Evolutionary conservation across 495 filamentous ascomycete species (phyloP).

Genomic region (Eremomyces bilateralis): DNA sequence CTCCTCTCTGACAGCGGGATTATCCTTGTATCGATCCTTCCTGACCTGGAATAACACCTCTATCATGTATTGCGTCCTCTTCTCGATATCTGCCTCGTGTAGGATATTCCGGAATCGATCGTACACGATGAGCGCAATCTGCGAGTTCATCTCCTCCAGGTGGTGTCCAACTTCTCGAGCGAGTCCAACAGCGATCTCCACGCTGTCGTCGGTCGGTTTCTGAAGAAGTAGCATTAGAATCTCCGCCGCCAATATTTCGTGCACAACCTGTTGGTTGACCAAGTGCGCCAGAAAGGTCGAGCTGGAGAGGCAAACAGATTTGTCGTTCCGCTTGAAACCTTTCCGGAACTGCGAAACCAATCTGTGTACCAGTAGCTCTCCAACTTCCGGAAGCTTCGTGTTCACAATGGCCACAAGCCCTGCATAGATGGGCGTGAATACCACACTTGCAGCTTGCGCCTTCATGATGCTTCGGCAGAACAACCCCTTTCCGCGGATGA

Average conservation of each 20-base stretch:
- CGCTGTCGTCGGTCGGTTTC: constrained; percentile 91
- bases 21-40: constrained; percentile 92
- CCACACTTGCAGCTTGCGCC: constrained; percentile 86
- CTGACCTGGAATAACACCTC: constrained; percentile 93
- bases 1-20: constrained; percentile 75
- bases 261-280: constrained; percentile 84
- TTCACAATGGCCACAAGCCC: constrained; percentile 93
- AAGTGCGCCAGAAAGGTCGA: constrained; percentile 90
- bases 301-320: constrained; percentile 74
- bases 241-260: constrained; percentile 80
- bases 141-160: constrained; percentile 76
- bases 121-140: constrained; percentile 72
- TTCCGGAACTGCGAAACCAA: constrained; percentile 87
- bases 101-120: constrained; percentile 90
- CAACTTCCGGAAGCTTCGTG: constrained; percentile 85
- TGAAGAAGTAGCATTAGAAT: constrained; percentile 72
- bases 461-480: constrained; percentile 96
- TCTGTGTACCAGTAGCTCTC: constrained; percentile 70
- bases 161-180: constrained; percentile 83
- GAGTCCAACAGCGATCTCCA: constrained; percentile 88
- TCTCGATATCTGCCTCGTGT: constrained; percentile 77
- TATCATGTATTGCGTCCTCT: constrained; percentile 94
- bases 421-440: constrained; percentile 88
- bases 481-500: constrained; percentile 72
- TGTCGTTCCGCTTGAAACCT: constrained; percentile 90